Conservation (phyloP, 345 rosid species). For the Syzygium jambos region DNA sequence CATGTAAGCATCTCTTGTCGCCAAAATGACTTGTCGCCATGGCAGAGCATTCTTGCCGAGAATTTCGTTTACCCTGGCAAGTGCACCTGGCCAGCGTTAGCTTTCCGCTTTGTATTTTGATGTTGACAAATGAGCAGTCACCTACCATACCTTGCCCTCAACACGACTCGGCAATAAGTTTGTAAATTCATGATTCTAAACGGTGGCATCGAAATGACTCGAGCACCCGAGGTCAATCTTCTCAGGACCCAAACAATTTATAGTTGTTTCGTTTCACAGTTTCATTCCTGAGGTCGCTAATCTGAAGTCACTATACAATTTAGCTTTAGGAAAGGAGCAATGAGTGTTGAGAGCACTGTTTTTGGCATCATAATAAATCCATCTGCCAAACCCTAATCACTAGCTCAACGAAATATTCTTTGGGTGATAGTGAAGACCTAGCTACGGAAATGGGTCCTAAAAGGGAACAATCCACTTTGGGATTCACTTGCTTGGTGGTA, state of each 20-base stretch:
- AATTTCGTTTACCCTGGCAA: neutral
- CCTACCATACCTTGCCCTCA: neutral
- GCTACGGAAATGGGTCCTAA: neutral
- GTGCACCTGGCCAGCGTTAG: neutral
- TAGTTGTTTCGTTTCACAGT: neutral
- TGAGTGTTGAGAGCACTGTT: neutral
- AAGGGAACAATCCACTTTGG: neutral
- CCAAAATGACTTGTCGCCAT: neutral
- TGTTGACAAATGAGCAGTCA: neutral
- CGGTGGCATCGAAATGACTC: neutral
- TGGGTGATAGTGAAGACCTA: neutral
- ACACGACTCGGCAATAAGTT: neutral
- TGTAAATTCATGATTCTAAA: neutral
- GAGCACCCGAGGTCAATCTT: neutral
- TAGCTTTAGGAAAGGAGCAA: neutral
- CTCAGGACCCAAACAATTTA: neutral
- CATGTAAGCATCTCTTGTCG: neutral
- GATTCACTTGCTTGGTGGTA: neutral
- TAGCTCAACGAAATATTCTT: neutral
- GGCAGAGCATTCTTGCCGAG: neutral
- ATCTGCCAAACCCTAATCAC: neutral
- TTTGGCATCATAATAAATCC: neutral
- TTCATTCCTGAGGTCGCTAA: accelerated
- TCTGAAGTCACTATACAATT: neutral
- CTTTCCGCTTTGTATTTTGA: neutral